Conservation (phyloP, 73 alveolate species). For the Paramecium caudatum region DNA sequence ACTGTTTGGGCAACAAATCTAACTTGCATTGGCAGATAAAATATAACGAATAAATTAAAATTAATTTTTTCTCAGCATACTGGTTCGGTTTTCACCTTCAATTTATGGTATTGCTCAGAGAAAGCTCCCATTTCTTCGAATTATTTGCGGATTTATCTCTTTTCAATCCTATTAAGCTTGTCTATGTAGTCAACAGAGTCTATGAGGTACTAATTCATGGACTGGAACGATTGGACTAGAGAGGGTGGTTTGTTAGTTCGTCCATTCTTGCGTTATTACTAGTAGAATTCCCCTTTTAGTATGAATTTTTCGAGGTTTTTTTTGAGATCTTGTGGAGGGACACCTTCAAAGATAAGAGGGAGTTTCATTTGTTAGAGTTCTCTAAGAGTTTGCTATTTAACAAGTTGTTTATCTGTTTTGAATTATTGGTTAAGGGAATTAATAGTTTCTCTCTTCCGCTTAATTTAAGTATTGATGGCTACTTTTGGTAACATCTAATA, state of each 20-base stretch:
- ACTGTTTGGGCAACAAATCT: too few species aligned
- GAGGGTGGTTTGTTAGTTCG: neutral
- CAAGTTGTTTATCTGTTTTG: conserved; percentile 3
- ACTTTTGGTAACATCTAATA: neutral
- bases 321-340: neutral
- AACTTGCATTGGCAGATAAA: too few species aligned
- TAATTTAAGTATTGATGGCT: neutral
- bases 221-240: neutral
- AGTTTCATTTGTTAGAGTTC: conserved; percentile 26
- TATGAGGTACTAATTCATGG: neutral
- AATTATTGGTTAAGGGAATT: neutral
- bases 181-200: conserved; percentile 24
- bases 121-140: neutral
- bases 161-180: neutral
- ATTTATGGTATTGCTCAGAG: neutral
- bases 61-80: too few species aligned
- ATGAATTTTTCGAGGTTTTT: conserved; percentile 1
- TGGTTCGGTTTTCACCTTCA: conserved; percentile 25
- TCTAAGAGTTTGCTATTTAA: conserved; percentile 3
- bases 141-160: neutral
- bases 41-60: too few species aligned
- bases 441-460: conserved; percentile 38
- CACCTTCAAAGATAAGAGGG: neutral
- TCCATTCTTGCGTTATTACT: neutral
- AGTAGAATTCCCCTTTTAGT: neutral